phyloP scores from a whole-genome alignment of 2,329 filamentous ascomycete genomes.

The Pseudogymnoascus sp. region DNA sequence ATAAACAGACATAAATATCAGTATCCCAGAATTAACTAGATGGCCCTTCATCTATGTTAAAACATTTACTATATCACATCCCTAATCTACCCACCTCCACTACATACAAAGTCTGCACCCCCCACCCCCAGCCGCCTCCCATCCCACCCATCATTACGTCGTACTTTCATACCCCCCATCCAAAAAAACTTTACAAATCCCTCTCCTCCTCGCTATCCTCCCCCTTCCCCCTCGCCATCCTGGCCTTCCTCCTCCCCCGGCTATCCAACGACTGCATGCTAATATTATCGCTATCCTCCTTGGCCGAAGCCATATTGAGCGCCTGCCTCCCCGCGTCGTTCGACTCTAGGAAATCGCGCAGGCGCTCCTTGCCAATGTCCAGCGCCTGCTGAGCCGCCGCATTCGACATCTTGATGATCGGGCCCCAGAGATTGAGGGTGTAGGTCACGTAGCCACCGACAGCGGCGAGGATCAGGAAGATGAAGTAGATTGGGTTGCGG shows the following conservation, averaged over 20 bases:
- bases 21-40: background rate
- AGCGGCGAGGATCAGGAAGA: constrained; percentile 71
- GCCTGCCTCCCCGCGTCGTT: constrained; percentile 81
- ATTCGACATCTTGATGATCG: constrained; percentile 90
- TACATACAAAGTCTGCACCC: background rate
- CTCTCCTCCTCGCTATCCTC: constrained; percentile 6
- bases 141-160: background rate
- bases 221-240: constrained; percentile 2
- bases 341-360: constrained; percentile 82
- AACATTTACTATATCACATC: constrained; percentile 1
- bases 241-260: constrained; percentile 43
- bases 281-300: constrained; percentile 41
- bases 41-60: background rate
- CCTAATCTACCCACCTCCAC: background rate
- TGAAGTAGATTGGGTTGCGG: constrained; percentile 86
- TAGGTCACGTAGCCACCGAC: constrained; percentile 83
- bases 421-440: constrained; percentile 88
- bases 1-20: background rate
- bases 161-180: background rate
- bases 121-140: background rate
- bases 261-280: constrained; percentile 55
- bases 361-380: constrained; percentile 83
- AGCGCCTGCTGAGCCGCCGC: constrained; percentile 80
- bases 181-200: background rate
- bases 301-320: constrained; percentile 60